Evolutionary conservation across 1,139 yeast species (phyloP).

Genomic region (Keqinozyma sinolaborantium): DNA sequence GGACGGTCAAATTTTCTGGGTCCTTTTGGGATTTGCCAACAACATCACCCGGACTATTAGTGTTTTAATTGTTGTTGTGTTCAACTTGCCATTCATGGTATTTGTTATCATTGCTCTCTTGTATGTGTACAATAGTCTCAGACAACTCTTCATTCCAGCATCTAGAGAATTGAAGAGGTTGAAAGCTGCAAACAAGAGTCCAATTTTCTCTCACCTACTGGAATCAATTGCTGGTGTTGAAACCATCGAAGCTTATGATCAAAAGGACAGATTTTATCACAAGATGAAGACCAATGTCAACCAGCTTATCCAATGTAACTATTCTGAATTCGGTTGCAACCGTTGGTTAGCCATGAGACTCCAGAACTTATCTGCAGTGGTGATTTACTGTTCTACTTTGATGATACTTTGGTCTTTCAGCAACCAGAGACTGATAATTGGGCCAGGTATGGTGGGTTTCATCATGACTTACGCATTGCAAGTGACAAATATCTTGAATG

Average conservation of each 20-base stretch:
- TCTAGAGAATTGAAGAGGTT: constrained; percentile 36
- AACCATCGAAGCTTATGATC: constrained; percentile 30
- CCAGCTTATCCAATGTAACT: constrained; percentile 16
- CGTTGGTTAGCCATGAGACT: constrained; percentile 41
- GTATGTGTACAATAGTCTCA: constrained; percentile 24
- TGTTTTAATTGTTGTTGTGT: constrained; percentile 24
- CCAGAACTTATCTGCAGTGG: constrained; percentile 30
- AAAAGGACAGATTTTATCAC: constrained; percentile 22
- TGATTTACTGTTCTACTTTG: constrained; percentile 26
- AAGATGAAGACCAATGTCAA: constrained; percentile 19
- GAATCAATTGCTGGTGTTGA: constrained; percentile 37
- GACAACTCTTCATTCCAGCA: constrained; percentile 30
- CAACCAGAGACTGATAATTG: constrained; percentile 16
- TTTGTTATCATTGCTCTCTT: constrained; percentile 19
- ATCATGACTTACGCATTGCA: constrained; percentile 35
- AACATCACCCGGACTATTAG: constrained; percentile 21
- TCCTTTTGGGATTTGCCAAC: constrained; percentile 20
- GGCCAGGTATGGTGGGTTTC: constrained; percentile 35
- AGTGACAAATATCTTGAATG: constrained; percentile 27
- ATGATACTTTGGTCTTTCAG: constrained; percentile 21
- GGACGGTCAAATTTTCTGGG: constrained; percentile 34
- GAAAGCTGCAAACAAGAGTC: constrained; percentile 28
- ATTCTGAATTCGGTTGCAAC: constrained; percentile 22
- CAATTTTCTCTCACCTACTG: constrained; percentile 33
- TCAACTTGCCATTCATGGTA: constrained; percentile 32